Evolutionary conservation across 306 rosid genomes (phyloP).

Genomic region (Crataegus laevigata): DNA sequence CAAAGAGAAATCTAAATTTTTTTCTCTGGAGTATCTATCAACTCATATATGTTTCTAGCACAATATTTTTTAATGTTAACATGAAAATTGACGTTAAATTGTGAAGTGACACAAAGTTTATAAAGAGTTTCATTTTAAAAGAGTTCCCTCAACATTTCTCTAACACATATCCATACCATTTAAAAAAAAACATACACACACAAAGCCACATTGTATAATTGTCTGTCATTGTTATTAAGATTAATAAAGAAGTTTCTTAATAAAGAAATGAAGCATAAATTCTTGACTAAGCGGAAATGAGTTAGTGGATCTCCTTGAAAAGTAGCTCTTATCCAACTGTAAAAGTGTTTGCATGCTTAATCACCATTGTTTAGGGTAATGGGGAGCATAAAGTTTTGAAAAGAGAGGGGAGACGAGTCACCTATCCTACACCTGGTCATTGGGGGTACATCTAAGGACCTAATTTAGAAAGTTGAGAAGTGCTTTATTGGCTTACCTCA

Average conservation of each 20-base stretch:
- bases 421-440: constrained; percentile 33
- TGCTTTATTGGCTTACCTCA: constrained; percentile 18
- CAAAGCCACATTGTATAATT: not conserved
- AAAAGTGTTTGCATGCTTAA: constrained; percentile 13
- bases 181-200: too few relatives aligned
- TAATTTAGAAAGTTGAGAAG: constrained; percentile 19
- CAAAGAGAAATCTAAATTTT: too few relatives aligned
- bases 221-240: not conserved
- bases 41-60: too few relatives aligned
- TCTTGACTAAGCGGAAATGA: constrained; percentile 8
- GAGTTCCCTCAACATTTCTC: too few relatives aligned
- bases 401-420: constrained; percentile 25
- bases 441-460: constrained; percentile 11
- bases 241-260: too few relatives aligned
- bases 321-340: constrained; percentile 28
- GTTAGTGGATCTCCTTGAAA: constrained; percentile 37
- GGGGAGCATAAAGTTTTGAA: constrained; percentile 23
- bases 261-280: not conserved
- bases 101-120: too few relatives aligned
- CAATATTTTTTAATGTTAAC: too few relatives aligned
- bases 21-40: too few relatives aligned
- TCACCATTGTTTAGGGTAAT: constrained; percentile 26
- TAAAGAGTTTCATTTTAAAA: too few relatives aligned
- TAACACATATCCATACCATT: too few relatives aligned
- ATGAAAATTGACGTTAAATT: too few relatives aligned